Base-by-base conservation (phyloP, 2,329 filamentous ascomycete genomes). In the Xylariaceae sp. region DNA sequence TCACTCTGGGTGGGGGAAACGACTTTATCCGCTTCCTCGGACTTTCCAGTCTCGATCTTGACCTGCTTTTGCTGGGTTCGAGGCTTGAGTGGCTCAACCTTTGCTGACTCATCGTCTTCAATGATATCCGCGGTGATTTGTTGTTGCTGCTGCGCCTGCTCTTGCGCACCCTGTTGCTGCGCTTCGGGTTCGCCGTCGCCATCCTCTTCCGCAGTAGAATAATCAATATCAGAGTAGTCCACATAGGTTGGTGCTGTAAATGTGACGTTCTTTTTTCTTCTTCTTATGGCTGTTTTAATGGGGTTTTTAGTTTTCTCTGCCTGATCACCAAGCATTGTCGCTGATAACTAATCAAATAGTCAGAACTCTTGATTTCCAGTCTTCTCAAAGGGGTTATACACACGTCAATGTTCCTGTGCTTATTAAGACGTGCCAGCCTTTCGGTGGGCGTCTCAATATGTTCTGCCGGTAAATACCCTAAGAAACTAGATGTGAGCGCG, bases 361-460 rank as follows among this genome's bases (percentile, higher is more conserved):
- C 55, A 75, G 69, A 41, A 42, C 42, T 46, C 32, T 14, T 29
- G n/a, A 42, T 12, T 21, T 46, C 21, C 5, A 19, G 37, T 26
- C 32, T 18, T 40, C 48, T 18, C 3, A n/a, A 7, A 3, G 19
- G 44, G 40, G 20, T 49, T 40, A n/a, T 55, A 61, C 90, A 62
- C 84, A 96, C 92, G 78, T 99, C 95, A 67, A 98, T 93, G 70
- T 99, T 99, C 70, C 95, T 86, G 75, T 99, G 95, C 76, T 99
- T 99, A 75, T 99, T 99, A 62, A 98, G 77, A 62, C 95, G 87
- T 44, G 95, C 95, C 60, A 99, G 77, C 70, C 95, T 85, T 79
- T 99, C 95, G 16, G 93, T 97, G 2, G 95, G 95, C 7, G 95
- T 99, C 73, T 99, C 95, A 63, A 99, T 99, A 72, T 99, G 95